Percentiles rank a stretch among this genome's conserved stretches.
Evolutionary conservation across 306 rosid genomes (phyloP).

Genomic region (Cucumis cinereus): DNA sequence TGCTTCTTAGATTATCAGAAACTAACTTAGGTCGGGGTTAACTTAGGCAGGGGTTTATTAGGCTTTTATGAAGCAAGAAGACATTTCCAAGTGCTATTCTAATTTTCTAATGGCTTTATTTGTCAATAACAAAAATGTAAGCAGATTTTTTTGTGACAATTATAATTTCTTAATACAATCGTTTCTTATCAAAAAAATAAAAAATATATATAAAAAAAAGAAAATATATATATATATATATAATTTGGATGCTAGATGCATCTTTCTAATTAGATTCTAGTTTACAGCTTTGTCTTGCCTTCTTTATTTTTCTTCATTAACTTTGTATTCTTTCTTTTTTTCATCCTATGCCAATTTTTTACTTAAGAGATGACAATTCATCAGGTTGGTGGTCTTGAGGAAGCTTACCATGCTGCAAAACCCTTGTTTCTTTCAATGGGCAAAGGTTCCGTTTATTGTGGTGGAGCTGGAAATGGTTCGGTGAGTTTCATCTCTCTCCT

Average conservation of each 20-base stretch:
- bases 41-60: not conserved
- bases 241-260: not conserved
- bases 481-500: slow-evolving; percentile 33
- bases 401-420: slow-evolving; percentile 57
- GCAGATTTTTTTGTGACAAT: not conserved
- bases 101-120: not conserved
- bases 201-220: no score
- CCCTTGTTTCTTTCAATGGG: slow-evolving; percentile 72
- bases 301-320: not conserved
- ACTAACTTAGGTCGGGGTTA: not conserved
- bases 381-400: slow-evolving; percentile 93
- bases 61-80: not conserved
- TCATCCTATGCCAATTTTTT: slow-evolving; percentile 1
- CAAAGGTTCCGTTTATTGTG: slow-evolving; percentile 66
- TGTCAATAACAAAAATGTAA: not conserved
- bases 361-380: slow-evolving; percentile 15
- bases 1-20: not conserved
- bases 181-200: no score
- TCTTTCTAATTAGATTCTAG: not conserved
- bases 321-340: not conserved
- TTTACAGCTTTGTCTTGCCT: not conserved
- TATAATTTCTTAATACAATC: no score
- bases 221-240: no score
- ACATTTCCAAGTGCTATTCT: no score
- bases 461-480: slow-evolving; percentile 89